These are phyloP conservation scores for Barnettozyma populi DNA, from an alignment of 805 yeast genomes.

Conservation along the genomic window DNA sequence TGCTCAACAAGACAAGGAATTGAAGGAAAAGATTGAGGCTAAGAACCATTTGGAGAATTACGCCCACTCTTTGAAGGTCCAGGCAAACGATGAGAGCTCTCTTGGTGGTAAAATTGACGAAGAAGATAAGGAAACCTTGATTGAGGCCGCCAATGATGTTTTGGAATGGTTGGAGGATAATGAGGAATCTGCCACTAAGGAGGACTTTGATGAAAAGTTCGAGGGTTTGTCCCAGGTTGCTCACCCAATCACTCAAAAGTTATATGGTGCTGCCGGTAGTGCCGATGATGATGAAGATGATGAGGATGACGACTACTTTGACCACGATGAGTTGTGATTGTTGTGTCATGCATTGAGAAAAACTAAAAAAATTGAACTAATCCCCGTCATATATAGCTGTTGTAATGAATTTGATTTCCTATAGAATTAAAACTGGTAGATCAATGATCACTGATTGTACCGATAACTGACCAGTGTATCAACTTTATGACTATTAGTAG, in stretches of 20 bases:
- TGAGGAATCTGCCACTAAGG: conserved; percentile 80
- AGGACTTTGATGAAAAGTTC: conserved; percentile 90
- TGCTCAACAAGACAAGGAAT: conserved; percentile 84
- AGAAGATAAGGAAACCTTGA: conserved; percentile 84
- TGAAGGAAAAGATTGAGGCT: conserved; percentile 81
- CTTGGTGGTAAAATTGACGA: conserved; percentile 78
- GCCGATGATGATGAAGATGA: conserved; percentile 44
- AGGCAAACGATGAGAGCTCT: conserved; percentile 48
- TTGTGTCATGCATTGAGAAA: neutral
- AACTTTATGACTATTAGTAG: conserved; percentile 62
- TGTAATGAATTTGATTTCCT: neutral
- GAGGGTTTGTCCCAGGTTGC: conserved; percentile 77
- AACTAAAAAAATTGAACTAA: neutral
- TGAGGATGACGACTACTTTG: conserved; percentile 52
- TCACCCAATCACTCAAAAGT: conserved; percentile 87
- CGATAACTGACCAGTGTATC: conserved; percentile 60
- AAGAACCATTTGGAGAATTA: conserved; percentile 86
- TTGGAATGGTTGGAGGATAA: conserved; percentile 85
- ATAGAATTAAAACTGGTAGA: neutral
- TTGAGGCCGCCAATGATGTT: conserved; percentile 83
- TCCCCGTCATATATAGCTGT: neutral
- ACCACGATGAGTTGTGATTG: conserved; percentile 61
- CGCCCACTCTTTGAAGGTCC: conserved; percentile 76
- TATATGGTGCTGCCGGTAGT: conserved; percentile 57
- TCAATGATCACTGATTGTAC: neutral